Evolutionary conservation across 768 basidiomycete genomes (phyloP).

Genomic region (Boletellus emodensis): DNA sequence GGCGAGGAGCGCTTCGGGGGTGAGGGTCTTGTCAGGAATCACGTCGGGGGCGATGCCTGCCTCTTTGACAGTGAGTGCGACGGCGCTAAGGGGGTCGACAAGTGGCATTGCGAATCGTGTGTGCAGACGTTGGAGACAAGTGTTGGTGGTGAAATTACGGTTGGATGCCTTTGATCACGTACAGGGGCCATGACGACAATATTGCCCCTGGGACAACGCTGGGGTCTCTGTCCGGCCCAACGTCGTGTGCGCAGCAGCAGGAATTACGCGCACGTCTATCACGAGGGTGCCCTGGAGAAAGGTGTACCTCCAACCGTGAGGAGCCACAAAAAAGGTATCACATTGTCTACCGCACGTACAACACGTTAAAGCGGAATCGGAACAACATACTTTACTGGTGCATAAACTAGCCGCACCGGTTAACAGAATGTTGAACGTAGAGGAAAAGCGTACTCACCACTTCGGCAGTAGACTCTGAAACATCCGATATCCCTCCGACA

Average conservation of each 20-base stretch:
- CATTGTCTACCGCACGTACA: not conserved
- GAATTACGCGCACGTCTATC: not conserved
- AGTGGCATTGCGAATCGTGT: constrained; percentile 16
- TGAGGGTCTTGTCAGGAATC: constrained; percentile 16
- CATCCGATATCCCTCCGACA: constrained; percentile 51
- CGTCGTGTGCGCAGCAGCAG: not conserved
- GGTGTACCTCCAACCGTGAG: no score
- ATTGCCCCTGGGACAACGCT: not conserved
- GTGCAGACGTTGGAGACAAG: not conserved
- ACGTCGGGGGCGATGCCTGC: constrained; percentile 31
- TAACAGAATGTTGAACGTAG: not conserved
- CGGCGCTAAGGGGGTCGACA: constrained; percentile 25
- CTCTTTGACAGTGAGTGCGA: constrained; percentile 12
- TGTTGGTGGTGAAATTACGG: not conserved
- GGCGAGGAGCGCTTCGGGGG: constrained; percentile 26
- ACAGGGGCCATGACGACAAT: constrained; percentile 11
- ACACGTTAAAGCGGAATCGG: not conserved
- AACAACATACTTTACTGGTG: constrained; percentile 8
- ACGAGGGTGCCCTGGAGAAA: no score
- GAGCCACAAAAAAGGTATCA: no score
- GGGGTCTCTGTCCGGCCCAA: not conserved
- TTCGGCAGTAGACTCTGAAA: constrained; percentile 52
- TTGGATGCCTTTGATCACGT: constrained; percentile 1
- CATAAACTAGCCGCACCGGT: constrained; percentile 20
- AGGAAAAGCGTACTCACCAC: constrained; percentile 40